Conservation (phyloP, 345 rosid species). For the Durio zibethinus region DNA sequence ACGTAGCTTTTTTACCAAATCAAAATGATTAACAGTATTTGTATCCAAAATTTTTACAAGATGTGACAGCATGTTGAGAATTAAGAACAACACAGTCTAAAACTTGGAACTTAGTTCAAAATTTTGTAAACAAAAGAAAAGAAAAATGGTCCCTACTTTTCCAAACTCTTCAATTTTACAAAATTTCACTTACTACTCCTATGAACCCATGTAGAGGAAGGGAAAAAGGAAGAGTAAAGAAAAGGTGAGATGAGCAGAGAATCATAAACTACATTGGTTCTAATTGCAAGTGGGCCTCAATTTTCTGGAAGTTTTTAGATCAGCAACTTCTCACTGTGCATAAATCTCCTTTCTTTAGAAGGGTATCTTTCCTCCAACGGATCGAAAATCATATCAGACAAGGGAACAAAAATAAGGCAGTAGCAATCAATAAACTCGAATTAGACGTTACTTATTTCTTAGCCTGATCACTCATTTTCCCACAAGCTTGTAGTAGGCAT, state of each 20-base stretch:
- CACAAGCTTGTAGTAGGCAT: slow-evolving; percentile 77
- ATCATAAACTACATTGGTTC: not conserved
- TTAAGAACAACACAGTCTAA: not conserved
- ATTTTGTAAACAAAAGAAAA: too few relatives aligned
- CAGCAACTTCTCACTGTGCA: not conserved
- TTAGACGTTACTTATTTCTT: not conserved
- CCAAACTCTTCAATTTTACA: not conserved
- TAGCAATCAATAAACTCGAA: too few relatives aligned
- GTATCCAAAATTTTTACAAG: not conserved
- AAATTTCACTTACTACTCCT: not conserved
- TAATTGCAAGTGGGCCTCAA: not conserved
- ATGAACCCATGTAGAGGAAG: not conserved
- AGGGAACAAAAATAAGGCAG: not conserved
- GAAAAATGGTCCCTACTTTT: not conserved
- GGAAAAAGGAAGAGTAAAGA: not conserved
- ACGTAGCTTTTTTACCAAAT: too few relatives aligned
- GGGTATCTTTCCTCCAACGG: not conserved
- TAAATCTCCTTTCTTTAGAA: not conserved
- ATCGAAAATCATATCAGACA: not conserved
- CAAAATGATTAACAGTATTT: not conserved
- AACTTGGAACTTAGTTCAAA: too few relatives aligned
- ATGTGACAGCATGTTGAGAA: not conserved
- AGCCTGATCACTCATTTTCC: slow-evolving; percentile 44
- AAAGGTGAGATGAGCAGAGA: not conserved
- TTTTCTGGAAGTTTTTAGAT: not conserved